Conservation (phyloP, 495 filamentous ascomycete species). For the Aspergillus bertholletiae region DNA sequence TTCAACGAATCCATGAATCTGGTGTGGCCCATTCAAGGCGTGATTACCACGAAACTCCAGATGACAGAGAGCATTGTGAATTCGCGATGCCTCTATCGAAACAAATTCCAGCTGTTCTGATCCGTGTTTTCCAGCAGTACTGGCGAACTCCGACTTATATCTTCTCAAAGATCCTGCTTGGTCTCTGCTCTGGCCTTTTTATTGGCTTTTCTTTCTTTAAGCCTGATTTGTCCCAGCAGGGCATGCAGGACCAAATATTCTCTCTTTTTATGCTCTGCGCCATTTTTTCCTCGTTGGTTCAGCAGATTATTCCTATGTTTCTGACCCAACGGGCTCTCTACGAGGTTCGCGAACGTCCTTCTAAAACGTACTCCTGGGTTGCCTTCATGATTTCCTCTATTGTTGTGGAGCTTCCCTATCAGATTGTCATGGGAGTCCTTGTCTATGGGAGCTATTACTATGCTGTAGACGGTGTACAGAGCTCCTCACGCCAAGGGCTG, state of each 20-base stretch:
- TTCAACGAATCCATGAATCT: conserved; percentile 65
- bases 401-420: conserved; percentile 50
- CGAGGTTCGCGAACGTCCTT: conserved; percentile 62
- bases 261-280: conserved; percentile 60
- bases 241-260: conserved; percentile 52
- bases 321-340: conserved; percentile 60
- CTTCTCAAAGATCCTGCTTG: conserved; percentile 21
- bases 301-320: conserved; percentile 66
- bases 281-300: conserved; percentile 48
- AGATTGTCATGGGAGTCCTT: conserved; percentile 38
- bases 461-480: conserved; percentile 35
- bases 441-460: conserved; percentile 50
- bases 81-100: conserved; percentile 49
- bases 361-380: conserved; percentile 67
- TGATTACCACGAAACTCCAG: too few species aligned
- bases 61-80: too few species aligned
- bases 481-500: conserved; percentile 42
- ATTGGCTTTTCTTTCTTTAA: conserved; percentile 56
- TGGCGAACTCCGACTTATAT: conserved; percentile 54
- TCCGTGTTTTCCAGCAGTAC: conserved; percentile 46
- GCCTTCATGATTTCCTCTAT: conserved; percentile 65
- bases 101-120: conserved; percentile 50
- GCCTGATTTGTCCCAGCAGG: conserved; percentile 39
- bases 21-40: too few species aligned
- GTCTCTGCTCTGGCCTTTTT: conserved; percentile 47